These are phyloP conservation scores for Pulveroboletus sp. DNA, from an alignment of 768 basidiomycete genomes.

Conservation along the genomic window DNA sequence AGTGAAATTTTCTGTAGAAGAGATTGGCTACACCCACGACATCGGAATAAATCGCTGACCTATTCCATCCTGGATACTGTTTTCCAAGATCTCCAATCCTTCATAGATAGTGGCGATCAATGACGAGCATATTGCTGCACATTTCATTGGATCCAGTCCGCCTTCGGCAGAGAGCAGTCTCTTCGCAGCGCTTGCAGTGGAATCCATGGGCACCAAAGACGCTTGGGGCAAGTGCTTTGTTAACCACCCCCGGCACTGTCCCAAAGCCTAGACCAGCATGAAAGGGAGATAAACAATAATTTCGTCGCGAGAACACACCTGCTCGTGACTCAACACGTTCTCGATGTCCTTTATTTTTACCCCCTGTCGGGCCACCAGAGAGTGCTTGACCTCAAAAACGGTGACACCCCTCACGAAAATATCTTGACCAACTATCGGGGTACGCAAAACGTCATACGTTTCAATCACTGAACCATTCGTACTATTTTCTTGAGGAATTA, in stretches of 20 bases:
- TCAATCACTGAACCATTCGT: conserved; percentile 71
- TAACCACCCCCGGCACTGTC: conserved; percentile 71
- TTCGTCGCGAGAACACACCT: conserved; percentile 40
- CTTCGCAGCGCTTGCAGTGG: conserved; percentile 70
- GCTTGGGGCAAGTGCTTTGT: conserved; percentile 47
- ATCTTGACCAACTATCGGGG: conserved; percentile 31
- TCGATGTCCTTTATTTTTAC: conserved; percentile 51
- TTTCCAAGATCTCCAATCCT: conserved; percentile 54
- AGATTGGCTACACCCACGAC: neutral
- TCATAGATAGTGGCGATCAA: conserved; percentile 56
- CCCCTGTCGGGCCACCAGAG: conserved; percentile 59
- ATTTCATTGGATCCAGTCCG: conserved; percentile 40
- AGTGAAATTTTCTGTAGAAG: conserved; percentile 54
- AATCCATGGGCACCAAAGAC: conserved; percentile 51
- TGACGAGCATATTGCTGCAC: conserved; percentile 73
- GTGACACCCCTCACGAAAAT: conserved; percentile 59
- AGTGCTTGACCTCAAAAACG: conserved; percentile 60
- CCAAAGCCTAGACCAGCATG: conserved; percentile 52
- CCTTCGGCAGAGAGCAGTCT: conserved; percentile 27
- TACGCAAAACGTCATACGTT: conserved; percentile 62
- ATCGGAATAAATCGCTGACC: conserved; percentile 3
- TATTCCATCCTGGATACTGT: conserved; percentile 58
- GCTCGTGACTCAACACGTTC: conserved; percentile 72
- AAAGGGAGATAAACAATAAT: neutral
- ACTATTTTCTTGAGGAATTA: conserved; percentile 81